A percentile compares a stretch with the other conserved stretches of the same genome.
Evolutionary conservation across 805 yeast species (phyloP).

Genomic region (Spathaspora hagerdaliae): DNA sequence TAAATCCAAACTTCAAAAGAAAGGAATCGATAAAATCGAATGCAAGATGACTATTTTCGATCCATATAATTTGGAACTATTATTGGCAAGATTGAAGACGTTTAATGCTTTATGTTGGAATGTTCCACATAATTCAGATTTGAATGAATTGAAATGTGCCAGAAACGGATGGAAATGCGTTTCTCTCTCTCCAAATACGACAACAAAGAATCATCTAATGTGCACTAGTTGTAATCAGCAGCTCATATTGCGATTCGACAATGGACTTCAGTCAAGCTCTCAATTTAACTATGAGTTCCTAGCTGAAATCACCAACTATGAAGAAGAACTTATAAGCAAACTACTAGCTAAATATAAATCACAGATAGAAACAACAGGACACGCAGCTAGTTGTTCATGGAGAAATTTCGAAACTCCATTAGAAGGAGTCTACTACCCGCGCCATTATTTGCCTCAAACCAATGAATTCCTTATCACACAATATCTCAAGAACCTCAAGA

Average conservation of each 20-base stretch:
- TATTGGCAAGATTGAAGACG: constrained; percentile 40
- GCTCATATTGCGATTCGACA: constrained; percentile 26
- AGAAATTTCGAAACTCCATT: constrained; percentile 29
- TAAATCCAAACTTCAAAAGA: constrained; percentile 16
- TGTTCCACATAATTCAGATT: constrained; percentile 19
- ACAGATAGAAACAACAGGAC: constrained; percentile 24
- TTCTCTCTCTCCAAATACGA: constrained; percentile 17
- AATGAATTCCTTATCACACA: constrained; percentile 23
- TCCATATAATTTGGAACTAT: constrained; percentile 32
- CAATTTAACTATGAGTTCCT: constrained; percentile 2
- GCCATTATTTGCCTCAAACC: constrained; percentile 28
- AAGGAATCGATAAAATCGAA: constrained; percentile 11
- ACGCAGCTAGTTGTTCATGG: constrained; percentile 34
- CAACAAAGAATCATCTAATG: constrained; percentile 24
- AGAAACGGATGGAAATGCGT: constrained; percentile 53
- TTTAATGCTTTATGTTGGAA: constrained; percentile 48
- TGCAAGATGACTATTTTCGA: constrained; percentile 21
- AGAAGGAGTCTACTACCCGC: constrained; percentile 29
- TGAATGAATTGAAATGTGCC: constrained; percentile 48
- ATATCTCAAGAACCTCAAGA: constrained; percentile 25
- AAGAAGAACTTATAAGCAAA: constrained; percentile 17
- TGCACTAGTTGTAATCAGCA: constrained; percentile 31
- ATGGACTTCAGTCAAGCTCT: neutral
- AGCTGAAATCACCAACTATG: neutral
- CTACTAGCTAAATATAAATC: constrained; percentile 21